A percentile compares a stretch with the other conserved stretches of the same genome.
phyloP scores from a whole-genome alignment of 164 flowering plant genomes.

The Nymphaea thermarum region DNA sequence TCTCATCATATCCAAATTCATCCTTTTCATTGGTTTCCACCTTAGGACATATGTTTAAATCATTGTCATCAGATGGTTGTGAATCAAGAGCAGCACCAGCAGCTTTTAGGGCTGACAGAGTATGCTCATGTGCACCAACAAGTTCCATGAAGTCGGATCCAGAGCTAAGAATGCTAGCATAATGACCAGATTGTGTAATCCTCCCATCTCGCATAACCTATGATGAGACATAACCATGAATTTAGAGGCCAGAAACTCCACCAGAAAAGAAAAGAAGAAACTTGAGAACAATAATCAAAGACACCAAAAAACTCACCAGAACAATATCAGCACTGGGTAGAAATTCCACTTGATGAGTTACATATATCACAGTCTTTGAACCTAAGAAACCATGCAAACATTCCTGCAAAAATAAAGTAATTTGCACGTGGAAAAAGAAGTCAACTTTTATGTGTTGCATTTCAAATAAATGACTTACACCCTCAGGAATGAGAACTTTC shows the following conservation, averaged over 20 bases:
- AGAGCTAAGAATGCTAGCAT: constrained; percentile 50
- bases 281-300: background rate
- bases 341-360: constrained; percentile 75
- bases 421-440: too few species aligned
- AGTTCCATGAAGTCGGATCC: constrained; percentile 84
- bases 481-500: background rate
- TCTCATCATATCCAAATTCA: constrained; percentile 27
- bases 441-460: too few species aligned
- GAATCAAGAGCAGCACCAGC: background rate
- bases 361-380: constrained; percentile 56
- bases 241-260: background rate
- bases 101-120: constrained; percentile 29
- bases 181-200: constrained; percentile 77
- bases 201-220: constrained; percentile 81
- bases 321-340: constrained; percentile 60
- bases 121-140: constrained; percentile 76
- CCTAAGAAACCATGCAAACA: constrained; percentile 43
- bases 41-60: background rate
- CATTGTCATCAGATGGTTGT: background rate
- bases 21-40: constrained; percentile 1
- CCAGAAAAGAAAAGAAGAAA: background rate
- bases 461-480: too few species aligned
- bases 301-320: constrained; percentile 25
- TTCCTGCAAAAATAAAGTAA: constrained; percentile 26
- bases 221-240: background rate